These are phyloP conservation scores for Hypoxylon sp. DNA, from an alignment of 2,329 filamentous ascomycete genomes.

Conservation along the genomic window DNA sequence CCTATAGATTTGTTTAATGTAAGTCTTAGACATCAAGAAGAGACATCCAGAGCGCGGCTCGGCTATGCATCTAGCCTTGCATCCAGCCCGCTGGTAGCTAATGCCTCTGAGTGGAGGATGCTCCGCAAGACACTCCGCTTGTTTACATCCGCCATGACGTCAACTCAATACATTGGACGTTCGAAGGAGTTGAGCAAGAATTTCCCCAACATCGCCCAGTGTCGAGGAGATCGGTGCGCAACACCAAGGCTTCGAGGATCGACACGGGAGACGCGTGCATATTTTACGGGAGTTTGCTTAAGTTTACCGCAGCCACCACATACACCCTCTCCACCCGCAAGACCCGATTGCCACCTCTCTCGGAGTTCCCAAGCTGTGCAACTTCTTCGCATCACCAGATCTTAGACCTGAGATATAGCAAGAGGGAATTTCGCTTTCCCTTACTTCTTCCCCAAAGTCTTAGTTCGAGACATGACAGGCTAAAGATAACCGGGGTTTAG, in stretches of 20 bases:
- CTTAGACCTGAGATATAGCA: constrained; percentile 4
- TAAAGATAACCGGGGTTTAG: background rate
- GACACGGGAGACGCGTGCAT: constrained; percentile 2
- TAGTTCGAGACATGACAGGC: constrained; percentile 1
- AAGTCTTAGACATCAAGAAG: constrained; percentile 7
- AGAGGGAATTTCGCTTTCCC: constrained; percentile 1
- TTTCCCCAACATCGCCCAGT: constrained; percentile 6
- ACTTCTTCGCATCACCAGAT: background rate
- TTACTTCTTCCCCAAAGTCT: constrained; percentile 8
- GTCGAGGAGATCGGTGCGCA: constrained; percentile 17
- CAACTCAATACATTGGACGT: constrained; percentile 12
- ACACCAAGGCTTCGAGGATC: constrained; percentile 19
- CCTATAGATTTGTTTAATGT: background rate
- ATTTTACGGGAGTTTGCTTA: constrained; percentile 12
- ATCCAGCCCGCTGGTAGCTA: constrained; percentile 19
- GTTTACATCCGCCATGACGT: constrained; percentile 32
- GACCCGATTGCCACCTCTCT: constrained; percentile 20
- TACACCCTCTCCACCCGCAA: constrained; percentile 10
- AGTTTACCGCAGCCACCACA: background rate
- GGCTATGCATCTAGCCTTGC: constrained; percentile 3
- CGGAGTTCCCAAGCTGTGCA: background rate
- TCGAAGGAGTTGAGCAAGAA: constrained; percentile 2
- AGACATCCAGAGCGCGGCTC: constrained; percentile 5
- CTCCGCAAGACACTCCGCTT: constrained; percentile 10
- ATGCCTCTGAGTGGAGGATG: constrained; percentile 15